Conservation (phyloP, 83 land plant genomes). For the Picea abies region DNA sequence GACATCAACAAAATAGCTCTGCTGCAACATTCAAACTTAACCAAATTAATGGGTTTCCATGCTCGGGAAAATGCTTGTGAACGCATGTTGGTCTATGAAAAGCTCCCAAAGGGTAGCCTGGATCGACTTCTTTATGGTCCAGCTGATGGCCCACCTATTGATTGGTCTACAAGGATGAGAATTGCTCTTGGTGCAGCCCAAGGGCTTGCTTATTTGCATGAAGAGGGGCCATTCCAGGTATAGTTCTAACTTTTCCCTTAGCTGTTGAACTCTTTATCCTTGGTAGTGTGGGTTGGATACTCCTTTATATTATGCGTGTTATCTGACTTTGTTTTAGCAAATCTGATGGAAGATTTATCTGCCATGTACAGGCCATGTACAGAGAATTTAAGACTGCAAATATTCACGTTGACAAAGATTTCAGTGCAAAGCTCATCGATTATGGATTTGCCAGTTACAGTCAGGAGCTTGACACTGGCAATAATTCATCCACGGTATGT, state of each 20-base stretch:
- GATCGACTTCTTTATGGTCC: conserved; percentile 71
- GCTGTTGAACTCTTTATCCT: neutral
- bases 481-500: conserved; percentile 41
- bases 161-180: conserved; percentile 78
- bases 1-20: conserved; percentile 63
- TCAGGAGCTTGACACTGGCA: conserved; percentile 42
- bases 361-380: conserved; percentile 69
- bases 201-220: conserved; percentile 87
- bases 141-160: conserved; percentile 68
- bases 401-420: conserved; percentile 87
- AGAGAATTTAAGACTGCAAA: conserved; percentile 72
- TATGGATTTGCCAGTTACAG: conserved; percentile 62
- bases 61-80: conserved; percentile 70
- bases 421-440: conserved; percentile 89
- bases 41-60: conserved; percentile 80
- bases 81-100: conserved; percentile 82
- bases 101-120: conserved; percentile 78
- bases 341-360: neutral
- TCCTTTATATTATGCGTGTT: neutral
- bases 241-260: neutral
- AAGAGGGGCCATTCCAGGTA: conserved; percentile 85
- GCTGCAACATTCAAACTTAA: conserved; percentile 73
- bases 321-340: neutral
- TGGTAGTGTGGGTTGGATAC: neutral
- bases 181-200: conserved; percentile 89